Conservation (phyloP, 2,329 filamentous ascomycete genomes). For the Bertia moriformis region DNA sequence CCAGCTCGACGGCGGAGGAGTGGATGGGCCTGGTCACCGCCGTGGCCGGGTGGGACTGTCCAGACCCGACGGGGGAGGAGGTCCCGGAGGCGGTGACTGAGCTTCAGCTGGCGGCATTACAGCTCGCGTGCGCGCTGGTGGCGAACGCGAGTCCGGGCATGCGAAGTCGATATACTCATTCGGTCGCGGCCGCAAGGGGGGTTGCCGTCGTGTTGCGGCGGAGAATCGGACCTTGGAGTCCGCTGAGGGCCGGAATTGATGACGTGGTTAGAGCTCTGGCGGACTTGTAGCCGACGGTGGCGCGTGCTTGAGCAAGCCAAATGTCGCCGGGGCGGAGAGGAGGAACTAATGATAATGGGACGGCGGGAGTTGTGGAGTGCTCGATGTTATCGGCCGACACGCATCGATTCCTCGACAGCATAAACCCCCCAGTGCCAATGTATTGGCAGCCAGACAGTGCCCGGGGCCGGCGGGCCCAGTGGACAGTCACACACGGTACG, state of each 20-base stretch:
- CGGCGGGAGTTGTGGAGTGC: no score
- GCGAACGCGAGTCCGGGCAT: conserved; percentile 27
- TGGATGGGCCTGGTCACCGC: conserved; percentile 41
- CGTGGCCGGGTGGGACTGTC: conserved; percentile 30
- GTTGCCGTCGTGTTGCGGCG: conserved; percentile 25
- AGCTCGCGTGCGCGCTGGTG: conserved; percentile 38
- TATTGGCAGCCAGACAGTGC: no score
- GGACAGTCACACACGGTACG: no score
- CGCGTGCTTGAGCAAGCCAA: no score
- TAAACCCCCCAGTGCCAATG: no score
- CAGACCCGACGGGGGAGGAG: conserved; percentile 10
- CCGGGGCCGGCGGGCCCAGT: no score
- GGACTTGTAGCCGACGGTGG: no score
- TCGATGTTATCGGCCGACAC: no score
- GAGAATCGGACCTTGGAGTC: conserved; percentile 13
- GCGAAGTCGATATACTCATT: conserved; percentile 32
- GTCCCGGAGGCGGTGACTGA: conserved; percentile 20
- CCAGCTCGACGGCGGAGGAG: conserved; percentile 28
- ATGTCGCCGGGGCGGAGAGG: no score
- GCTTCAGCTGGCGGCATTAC: conserved; percentile 35
- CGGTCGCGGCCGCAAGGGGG: conserved; percentile 31
- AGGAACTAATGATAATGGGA: no score
- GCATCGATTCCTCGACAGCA: no score
- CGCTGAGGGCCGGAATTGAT: conserved; percentile 25
- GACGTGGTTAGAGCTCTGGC: conserved; percentile 23